Evolutionary conservation across 2,329 filamentous ascomycete genomes (phyloP).

Genomic region (Periconia macrospinosa): DNA sequence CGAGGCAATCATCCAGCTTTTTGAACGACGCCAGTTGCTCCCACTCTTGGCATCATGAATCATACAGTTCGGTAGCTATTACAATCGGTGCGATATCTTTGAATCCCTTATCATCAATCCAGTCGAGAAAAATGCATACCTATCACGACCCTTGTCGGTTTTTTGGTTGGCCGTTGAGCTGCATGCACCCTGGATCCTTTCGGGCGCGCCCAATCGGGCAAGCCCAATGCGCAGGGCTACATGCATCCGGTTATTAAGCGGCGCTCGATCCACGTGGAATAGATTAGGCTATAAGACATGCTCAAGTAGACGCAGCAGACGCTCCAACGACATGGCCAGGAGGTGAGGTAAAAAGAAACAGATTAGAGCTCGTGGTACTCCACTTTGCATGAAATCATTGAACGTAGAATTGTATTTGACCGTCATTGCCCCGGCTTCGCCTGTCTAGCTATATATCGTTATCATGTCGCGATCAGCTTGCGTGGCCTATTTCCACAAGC

Average conservation of each 20-base stretch:
- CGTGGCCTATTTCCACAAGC: slow-evolving; percentile 59
- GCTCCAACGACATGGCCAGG: too few relatives aligned
- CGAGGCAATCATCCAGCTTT: neutral
- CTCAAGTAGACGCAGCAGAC: too few relatives aligned
- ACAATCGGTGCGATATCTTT: neutral
- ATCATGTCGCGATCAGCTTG: neutral
- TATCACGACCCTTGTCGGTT: slow-evolving; percentile 9
- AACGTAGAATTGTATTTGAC: neutral
- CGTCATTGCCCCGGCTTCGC: neutral
- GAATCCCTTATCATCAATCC: neutral
- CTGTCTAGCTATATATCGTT: neutral
- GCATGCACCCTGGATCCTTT: slow-evolving; percentile 7
- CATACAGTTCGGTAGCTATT: neutral
- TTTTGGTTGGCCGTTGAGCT: slow-evolving; percentile 1
- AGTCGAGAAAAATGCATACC: too few relatives aligned
- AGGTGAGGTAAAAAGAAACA: too few relatives aligned
- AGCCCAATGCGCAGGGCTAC: slow-evolving; percentile 1
- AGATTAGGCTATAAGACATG: too few relatives aligned
- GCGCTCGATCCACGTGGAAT: too few relatives aligned
- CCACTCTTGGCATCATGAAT: slow-evolving; percentile 17
- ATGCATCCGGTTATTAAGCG: neutral
- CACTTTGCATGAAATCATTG: too few relatives aligned
- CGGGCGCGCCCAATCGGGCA: slow-evolving; percentile 16
- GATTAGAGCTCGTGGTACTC: too few relatives aligned
- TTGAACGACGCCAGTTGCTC: slow-evolving; percentile 1